Evolutionary conservation across 176 grass and related monocot species (phyloP).

Genomic region (Secale cereale): DNA sequence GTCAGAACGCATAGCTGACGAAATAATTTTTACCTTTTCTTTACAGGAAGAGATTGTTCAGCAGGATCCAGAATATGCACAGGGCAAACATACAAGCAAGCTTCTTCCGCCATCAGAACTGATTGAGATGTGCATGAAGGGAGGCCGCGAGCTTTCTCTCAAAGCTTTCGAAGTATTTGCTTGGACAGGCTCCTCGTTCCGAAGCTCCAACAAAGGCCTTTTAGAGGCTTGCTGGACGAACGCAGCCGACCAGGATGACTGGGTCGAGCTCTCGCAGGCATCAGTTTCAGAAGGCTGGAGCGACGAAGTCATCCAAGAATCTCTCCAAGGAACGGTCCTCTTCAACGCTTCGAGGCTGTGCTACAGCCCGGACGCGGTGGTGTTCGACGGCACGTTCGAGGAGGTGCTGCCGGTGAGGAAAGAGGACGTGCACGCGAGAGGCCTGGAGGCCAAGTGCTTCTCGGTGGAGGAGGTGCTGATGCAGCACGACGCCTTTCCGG

Average conservation of each 20-base stretch:
- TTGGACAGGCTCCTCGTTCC: conserved; percentile 76
- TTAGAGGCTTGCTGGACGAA: conserved; percentile 86
- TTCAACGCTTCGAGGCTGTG: conserved; percentile 70
- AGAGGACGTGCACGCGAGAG: conserved; percentile 42
- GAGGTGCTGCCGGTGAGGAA: conserved; percentile 73
- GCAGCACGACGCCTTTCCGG: conserved; percentile 82
- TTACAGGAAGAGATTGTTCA: conserved; percentile 87
- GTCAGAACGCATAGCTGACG: not conserved
- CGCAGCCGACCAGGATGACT: conserved; percentile 80
- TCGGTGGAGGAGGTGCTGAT: conserved; percentile 82
- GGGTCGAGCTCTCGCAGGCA: conserved; percentile 57
- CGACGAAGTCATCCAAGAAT: conserved; percentile 59
- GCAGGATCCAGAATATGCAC: conserved; percentile 35
- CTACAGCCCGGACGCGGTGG: conserved; percentile 52
- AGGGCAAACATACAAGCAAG: conserved; percentile 35
- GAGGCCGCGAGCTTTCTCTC: conserved; percentile 55
- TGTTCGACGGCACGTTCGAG: conserved; percentile 67
- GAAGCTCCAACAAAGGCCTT: conserved; percentile 65
- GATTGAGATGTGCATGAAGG: conserved; percentile 74
- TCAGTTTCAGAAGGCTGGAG: conserved; percentile 74
- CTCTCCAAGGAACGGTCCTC: conserved; percentile 49
- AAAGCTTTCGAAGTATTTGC: conserved; percentile 97
- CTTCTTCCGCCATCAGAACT: conserved; percentile 65
- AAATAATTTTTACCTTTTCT: not conserved
- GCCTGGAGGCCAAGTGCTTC: conserved; percentile 41